A percentile compares a stretch with the other conserved stretches of the same genome.
These are phyloP conservation scores for Epichloe uncinata DNA, from an alignment of 2,329 filamentous ascomycete species.

Conservation along the genomic window DNA sequence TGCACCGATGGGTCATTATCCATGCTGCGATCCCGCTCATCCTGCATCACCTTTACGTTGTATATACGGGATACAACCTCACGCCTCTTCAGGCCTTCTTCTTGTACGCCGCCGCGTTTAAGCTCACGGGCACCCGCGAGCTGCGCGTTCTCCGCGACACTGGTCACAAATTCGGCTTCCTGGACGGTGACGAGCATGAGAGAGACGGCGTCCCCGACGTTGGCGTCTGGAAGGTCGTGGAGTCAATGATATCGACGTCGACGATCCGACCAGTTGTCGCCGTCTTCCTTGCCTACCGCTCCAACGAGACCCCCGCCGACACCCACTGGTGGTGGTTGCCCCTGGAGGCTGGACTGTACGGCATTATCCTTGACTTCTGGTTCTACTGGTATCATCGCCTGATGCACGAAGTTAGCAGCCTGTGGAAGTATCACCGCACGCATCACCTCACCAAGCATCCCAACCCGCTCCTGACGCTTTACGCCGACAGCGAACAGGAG, in stretches of 20 bases:
- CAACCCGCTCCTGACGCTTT: conserved; percentile 3
- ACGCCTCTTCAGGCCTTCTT: conserved; percentile 4
- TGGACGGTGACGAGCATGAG: conserved; percentile 6
- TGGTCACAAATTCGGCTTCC: conserved; percentile 3
- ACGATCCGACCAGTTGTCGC: conserved; percentile 3
- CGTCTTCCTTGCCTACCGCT: conserved; percentile 1
- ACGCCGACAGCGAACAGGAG: conserved; percentile 5
- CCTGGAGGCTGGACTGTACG: conserved; percentile 2
- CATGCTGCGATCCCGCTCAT: conserved; percentile 4
- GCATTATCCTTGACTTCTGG: conserved; percentile 4
- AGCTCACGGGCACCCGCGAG: conserved; percentile 4
- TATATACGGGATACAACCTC: conserved; percentile 4
- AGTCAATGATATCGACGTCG: conserved; percentile 1
- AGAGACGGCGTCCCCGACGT: conserved; percentile 5
- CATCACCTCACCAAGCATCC: conserved; percentile 7
- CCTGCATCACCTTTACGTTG: conserved; percentile 4
- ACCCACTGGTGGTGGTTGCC: not conserved
- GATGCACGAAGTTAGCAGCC: conserved; percentile 3
- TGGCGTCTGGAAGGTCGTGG: conserved; percentile 1
- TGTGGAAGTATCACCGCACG: conserved; percentile 6
- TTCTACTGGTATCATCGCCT: conserved; percentile 7
- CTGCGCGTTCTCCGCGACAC: not conserved
- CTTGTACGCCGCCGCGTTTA: conserved; percentile 2
- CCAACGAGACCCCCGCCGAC: not conserved
- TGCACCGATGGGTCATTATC: conserved; percentile 4